These are phyloP conservation scores for Paraphaeosphaeria sporulosa DNA, from an alignment of 2,329 filamentous ascomycete genomes.

Conservation along the genomic window DNA sequence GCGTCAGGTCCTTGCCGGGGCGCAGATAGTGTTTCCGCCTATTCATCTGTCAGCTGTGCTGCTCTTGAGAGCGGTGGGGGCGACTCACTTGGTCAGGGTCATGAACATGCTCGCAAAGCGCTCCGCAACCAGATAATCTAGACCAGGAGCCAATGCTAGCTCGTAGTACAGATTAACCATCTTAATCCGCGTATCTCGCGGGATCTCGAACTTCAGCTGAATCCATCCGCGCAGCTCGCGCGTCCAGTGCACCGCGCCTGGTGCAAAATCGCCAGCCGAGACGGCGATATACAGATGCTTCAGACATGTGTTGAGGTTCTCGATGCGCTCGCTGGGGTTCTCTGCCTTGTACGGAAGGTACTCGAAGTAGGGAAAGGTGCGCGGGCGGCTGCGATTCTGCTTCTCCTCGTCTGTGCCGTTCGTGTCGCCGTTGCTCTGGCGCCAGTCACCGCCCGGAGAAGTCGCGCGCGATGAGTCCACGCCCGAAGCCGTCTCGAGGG, in stretches of 20 bases:
- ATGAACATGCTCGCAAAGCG: conserved; percentile 97
- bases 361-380: conserved; percentile 92
- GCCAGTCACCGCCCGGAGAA: conserved; percentile 74
- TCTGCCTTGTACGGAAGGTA: conserved; percentile 91
- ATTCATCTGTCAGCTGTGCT: conserved; percentile 35
- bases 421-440: conserved; percentile 59
- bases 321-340: conserved; percentile 77
- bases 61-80: not conserved
- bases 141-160: conserved; percentile 85
- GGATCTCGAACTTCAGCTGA: conserved; percentile 95
- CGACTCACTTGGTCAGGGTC: conserved; percentile 84
- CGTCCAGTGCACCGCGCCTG: conserved; percentile 95
- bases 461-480: conserved; percentile 85
- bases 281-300: conserved; percentile 93
- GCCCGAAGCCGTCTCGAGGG: conserved; percentile 52
- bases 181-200: conserved; percentile 79
- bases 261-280: conserved; percentile 90
- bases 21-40: conserved; percentile 96
- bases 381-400: conserved; percentile 75
- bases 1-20: conserved; percentile 83
- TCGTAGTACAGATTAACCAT: conserved; percentile 94
- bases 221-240: conserved; percentile 95
- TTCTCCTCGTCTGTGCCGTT: conserved; percentile 58
- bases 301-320: conserved; percentile 83
- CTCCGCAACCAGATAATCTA: conserved; percentile 83